These are phyloP conservation scores for Trichoderma sp. DNA, from an alignment of 2,329 filamentous ascomycete genomes.

Conservation along the genomic window DNA sequence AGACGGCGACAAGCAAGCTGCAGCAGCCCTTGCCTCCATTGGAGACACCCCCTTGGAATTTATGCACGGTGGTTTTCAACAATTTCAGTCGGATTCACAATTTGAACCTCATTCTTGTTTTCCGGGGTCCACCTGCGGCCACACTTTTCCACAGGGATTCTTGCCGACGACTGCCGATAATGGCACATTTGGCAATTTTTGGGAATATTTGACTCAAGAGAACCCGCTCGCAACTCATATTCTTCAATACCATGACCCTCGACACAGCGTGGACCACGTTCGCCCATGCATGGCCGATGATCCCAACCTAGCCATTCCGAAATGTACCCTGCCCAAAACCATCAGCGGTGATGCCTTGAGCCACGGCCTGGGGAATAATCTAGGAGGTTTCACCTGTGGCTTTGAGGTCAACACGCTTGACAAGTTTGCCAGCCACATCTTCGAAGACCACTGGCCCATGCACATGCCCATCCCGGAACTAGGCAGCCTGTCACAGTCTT, in stretches of 20 bases:
- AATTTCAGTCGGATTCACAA: background rate
- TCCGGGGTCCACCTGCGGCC: background rate
- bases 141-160: constrained; percentile 12
- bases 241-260: constrained; percentile 31
- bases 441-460: constrained; percentile 27
- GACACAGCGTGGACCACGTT: constrained; percentile 24
- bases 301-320: constrained; percentile 25
- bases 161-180: constrained; percentile 19
- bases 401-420: constrained; percentile 29
- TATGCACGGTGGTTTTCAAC: background rate
- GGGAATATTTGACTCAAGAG: constrained; percentile 23
- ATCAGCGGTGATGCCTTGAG: constrained; percentile 15
- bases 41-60: constrained; percentile 22
- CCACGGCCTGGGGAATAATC: constrained; percentile 21
- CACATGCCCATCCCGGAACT: background rate
- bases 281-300: constrained; percentile 31
- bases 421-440: constrained; percentile 31
- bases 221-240: constrained; percentile 31
- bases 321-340: constrained; percentile 30
- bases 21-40: constrained; percentile 33
- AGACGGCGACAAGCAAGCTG: constrained; percentile 29
- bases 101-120: constrained; percentile 5
- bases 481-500: background rate
- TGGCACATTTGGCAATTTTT: constrained; percentile 21
- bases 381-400: constrained; percentile 28